Base-by-base conservation (phyloP, 345 rosid species). In the Camelina sativa region DNA sequence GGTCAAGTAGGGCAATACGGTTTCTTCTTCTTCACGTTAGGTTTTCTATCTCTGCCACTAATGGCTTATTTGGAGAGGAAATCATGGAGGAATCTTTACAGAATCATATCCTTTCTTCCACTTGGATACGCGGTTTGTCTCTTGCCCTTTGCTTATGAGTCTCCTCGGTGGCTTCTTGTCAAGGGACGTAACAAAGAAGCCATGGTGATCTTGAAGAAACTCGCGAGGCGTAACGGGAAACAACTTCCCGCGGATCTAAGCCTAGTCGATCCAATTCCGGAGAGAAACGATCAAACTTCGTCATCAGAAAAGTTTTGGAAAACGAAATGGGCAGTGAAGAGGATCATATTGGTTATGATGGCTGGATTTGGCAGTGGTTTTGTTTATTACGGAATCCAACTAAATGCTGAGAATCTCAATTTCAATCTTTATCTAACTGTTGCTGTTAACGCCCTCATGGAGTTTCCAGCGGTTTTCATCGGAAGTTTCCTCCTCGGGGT, bases 1-100 rank as follows among this genome's bases (percentile, higher is more conserved):
- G 91, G 93, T 3, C 93, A 85, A 73, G 90, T 88, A 6, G 91
- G 97, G 5, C 91, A 89, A 48, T 89, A 80, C 37, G 91, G 93
- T 23, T 89, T 91, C 85, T 84, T 88, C 74, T 84, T 91, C 77
- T 89, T 86, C 89, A 76, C 93, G 4, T 70, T 62, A 11, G 96
- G 97, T 15, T 86, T 91, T 60, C 66, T 87, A 22, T 86, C 93
- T n/a, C 84, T 91, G 1, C 91, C 93, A 3, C 62, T 86, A 4
- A 76, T 89, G 43, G 93, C 86, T 62, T 86, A 79, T 52, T 82
- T 75, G 55, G 83, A 88, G n/a, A 86, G 85, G 76, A 76, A 71
- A 17, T 69, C 78, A 8, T 92, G 96, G 97, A 83, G 96, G 59
- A 68, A 74, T 58, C 50, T 87, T 2, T 85, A 86, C 77, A 69